Conservation (phyloP, 73 alveolate genomes). For the Blepharisma stoltei region DNA sequence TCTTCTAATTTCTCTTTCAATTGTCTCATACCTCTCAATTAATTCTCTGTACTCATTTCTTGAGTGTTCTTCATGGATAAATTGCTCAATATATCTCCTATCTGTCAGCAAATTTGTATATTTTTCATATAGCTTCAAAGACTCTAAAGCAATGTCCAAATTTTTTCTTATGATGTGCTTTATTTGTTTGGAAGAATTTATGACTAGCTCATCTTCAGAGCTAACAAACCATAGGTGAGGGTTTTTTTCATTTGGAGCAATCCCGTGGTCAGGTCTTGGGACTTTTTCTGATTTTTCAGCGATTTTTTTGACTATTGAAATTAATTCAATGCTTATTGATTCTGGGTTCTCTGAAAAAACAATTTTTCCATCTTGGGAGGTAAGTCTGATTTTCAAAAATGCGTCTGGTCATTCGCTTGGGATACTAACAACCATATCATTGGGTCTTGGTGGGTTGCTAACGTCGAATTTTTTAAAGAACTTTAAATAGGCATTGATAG, state of each 20-base stretch:
- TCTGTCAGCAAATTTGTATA: slow-evolving; percentile 73
- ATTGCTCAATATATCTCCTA: slow-evolving; percentile 64
- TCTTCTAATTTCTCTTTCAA: slow-evolving; percentile 57
- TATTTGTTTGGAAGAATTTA: slow-evolving; percentile 56
- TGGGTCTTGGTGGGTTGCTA: slow-evolving; percentile 42
- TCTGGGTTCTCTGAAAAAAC: slow-evolving; percentile 65
- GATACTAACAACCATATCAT: neutral
- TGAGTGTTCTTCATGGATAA: slow-evolving; percentile 44
- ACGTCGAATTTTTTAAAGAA: slow-evolving; percentile 76
- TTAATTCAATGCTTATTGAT: slow-evolving; percentile 58
- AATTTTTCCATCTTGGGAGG: slow-evolving; percentile 63
- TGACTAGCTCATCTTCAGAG: slow-evolving; percentile 77
- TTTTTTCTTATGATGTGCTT: slow-evolving; percentile 67
- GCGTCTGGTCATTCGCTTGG: slow-evolving; percentile 52
- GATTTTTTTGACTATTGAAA: slow-evolving; percentile 61
- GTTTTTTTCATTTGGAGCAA: slow-evolving; percentile 73
- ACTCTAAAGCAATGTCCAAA: slow-evolving; percentile 63
- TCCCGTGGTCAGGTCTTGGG: slow-evolving; percentile 87
- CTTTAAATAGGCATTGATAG: slow-evolving; percentile 63
- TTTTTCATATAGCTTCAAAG: slow-evolving; percentile 69
- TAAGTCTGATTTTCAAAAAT: slow-evolving; percentile 66
- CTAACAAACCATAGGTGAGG: slow-evolving; percentile 80
- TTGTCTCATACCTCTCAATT: slow-evolving; percentile 54
- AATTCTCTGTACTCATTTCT: slow-evolving; percentile 65
- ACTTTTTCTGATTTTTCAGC: slow-evolving; percentile 65